Evolutionary conservation across 2,329 filamentous ascomycete species (phyloP).

Genomic region (Diaporthe sp.): DNA sequence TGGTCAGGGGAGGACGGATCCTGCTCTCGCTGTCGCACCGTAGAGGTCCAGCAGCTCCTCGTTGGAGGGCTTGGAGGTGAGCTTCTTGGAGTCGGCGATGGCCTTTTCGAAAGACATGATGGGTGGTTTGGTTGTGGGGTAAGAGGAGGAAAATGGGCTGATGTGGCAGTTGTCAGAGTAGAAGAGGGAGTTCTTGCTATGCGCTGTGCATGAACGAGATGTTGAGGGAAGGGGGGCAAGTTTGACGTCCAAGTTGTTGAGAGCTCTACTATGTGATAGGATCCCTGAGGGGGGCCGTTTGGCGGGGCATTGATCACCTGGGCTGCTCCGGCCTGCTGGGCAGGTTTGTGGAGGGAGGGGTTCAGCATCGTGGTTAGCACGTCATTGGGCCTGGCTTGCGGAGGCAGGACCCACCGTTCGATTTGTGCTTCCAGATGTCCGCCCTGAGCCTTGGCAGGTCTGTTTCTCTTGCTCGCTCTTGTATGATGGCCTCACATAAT

Average conservation of each 20-base stretch:
- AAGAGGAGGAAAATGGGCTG: not conserved
- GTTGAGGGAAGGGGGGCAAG: slow-evolving; percentile 16
- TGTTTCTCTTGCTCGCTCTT: not conserved
- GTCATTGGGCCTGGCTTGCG: slow-evolving; percentile 20
- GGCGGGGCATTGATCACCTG: slow-evolving; percentile 30
- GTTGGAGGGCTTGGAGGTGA: slow-evolving; percentile 73
- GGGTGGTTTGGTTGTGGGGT: slow-evolving; percentile 11
- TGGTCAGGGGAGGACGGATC: not conserved
- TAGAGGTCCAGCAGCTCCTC: slow-evolving; percentile 75
- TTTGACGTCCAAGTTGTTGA: slow-evolving; percentile 7
- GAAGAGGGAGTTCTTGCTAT: not conserved
- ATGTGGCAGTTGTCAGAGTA: not conserved
- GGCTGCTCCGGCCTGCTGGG: slow-evolving; percentile 23
- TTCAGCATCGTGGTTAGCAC: slow-evolving; percentile 2
- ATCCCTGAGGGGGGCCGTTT: slow-evolving; percentile 1
- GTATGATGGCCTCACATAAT: not conserved
- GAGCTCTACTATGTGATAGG: not conserved
- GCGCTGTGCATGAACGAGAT: not conserved
- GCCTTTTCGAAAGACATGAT: slow-evolving; percentile 69
- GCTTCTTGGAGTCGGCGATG: slow-evolving; percentile 74
- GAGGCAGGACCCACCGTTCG: slow-evolving; percentile 7
- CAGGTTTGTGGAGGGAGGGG: slow-evolving; percentile 22
- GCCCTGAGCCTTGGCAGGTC: not conserved
- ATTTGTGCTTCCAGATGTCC: not conserved
- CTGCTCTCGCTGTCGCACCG: slow-evolving; percentile 53